Percentiles rank a stretch among this genome's conserved stretches.
phyloP scores from a whole-genome alignment of 352 stramenopile species.

The Phytophthora rubi region DNA sequence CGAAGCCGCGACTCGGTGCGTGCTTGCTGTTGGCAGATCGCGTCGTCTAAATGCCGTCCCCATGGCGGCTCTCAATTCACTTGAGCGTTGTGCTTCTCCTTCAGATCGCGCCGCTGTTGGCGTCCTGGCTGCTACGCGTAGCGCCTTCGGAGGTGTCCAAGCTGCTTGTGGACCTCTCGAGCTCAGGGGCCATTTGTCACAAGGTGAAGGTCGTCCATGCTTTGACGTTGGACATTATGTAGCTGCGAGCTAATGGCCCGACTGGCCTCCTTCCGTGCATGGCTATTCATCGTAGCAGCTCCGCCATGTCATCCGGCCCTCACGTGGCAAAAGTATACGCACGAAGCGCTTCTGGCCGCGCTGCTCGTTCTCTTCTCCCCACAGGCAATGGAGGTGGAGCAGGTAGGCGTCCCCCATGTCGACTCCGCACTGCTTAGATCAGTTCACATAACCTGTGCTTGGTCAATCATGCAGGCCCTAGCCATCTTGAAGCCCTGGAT shows the following conservation, averaged over 20 bases:
- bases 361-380: slow-evolving; percentile 30
- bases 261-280: not conserved
- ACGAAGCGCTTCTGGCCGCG: slow-evolving; percentile 21
- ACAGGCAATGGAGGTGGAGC: slow-evolving; percentile 17
- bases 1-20: slow-evolving; percentile 28
- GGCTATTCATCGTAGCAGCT: slow-evolving; percentile 17
- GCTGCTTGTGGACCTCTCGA: slow-evolving; percentile 15
- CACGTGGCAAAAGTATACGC: slow-evolving; percentile 17
- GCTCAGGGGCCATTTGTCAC: slow-evolving; percentile 20
- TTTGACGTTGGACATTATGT: not conserved
- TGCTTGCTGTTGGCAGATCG: not conserved
- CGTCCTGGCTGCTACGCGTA: slow-evolving; percentile 14
- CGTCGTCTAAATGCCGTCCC: no score
- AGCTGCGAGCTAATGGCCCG: not conserved
- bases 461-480: slow-evolving; percentile 8
- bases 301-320: slow-evolving; percentile 17
- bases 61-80: not conserved
- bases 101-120: slow-evolving; percentile 13
- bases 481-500: slow-evolving; percentile 23
- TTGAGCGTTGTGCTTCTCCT: not conserved
- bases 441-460: slow-evolving; percentile 5
- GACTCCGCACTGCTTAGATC: not conserved
- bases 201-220: slow-evolving; percentile 10
- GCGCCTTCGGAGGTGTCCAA: slow-evolving; percentile 12
- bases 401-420: slow-evolving; percentile 2